phyloP scores from a whole-genome alignment of 2,329 filamentous ascomycete genomes.

The Tolypocladium guangdongense region DNA sequence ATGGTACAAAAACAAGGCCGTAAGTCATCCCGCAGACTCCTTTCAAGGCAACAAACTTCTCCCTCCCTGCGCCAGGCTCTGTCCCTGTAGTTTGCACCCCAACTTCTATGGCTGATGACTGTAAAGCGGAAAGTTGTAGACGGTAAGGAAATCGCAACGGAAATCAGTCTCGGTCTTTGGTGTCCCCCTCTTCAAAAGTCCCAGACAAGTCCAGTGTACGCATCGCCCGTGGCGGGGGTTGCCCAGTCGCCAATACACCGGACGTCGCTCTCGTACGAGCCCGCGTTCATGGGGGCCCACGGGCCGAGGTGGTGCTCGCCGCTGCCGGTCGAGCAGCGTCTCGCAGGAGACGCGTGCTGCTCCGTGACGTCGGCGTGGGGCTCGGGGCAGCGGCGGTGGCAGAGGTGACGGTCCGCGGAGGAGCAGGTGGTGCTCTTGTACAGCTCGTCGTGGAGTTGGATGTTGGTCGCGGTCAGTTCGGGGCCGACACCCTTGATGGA shows the following conservation, averaged over 20 bases:
- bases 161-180: background rate
- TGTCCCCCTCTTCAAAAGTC: background rate
- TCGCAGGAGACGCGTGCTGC: background rate
- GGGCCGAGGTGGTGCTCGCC: background rate
- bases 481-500: background rate
- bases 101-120: background rate
- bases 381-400: background rate
- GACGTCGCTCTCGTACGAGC: background rate
- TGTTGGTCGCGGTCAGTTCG: slow-evolving; percentile 1
- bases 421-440: background rate
- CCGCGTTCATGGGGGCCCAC: background rate
- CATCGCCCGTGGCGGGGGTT: background rate
- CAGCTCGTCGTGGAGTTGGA: background rate
- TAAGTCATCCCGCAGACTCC: background rate
- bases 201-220: background rate
- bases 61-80: background rate
- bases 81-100: background rate
- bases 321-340: background rate
- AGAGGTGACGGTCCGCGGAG: background rate
- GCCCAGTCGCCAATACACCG: background rate
- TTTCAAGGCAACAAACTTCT: background rate
- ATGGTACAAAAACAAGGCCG: background rate
- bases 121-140: background rate
- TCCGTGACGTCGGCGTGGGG: background rate
- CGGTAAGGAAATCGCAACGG: background rate